These are phyloP conservation scores for Spiromastix sp. DNA, from an alignment of 2,329 filamentous ascomycete species.

Conservation along the genomic window DNA sequence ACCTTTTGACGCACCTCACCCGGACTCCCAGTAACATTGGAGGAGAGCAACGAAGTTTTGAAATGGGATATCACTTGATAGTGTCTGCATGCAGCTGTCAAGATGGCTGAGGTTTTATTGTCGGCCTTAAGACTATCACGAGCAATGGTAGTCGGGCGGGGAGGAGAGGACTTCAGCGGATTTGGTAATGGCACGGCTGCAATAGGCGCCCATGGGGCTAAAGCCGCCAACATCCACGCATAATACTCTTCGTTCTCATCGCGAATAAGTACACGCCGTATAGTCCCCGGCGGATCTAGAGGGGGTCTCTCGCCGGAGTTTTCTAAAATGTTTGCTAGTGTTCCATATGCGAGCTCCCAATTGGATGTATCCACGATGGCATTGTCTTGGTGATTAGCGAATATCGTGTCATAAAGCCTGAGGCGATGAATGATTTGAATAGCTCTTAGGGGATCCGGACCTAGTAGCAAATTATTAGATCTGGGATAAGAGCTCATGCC, in stretches of 20 bases:
- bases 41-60: constrained; percentile 35
- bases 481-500: neutral
- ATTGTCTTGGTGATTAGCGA: constrained; percentile 35
- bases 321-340: constrained; percentile 43
- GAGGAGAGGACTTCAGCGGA: constrained; percentile 44
- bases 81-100: constrained; percentile 56
- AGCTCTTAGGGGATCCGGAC: constrained; percentile 29
- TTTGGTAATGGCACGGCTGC: constrained; percentile 27
- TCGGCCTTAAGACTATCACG: constrained; percentile 70
- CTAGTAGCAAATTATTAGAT: constrained; percentile 12
- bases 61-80: constrained; percentile 51
- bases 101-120: constrained; percentile 61
- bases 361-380: constrained; percentile 46
- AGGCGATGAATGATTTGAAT: constrained; percentile 30
- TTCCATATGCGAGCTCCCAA: constrained; percentile 56
- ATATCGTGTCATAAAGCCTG: constrained; percentile 30
- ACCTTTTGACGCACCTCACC: constrained; percentile 27
- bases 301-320: constrained; percentile 18
- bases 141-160: constrained; percentile 53
- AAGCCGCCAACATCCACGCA: constrained; percentile 65
- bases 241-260: constrained; percentile 57
- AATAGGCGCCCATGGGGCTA: constrained; percentile 61
- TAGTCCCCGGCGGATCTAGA: constrained; percentile 4
- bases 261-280: constrained; percentile 45
- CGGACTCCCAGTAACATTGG: constrained; percentile 18